Evolutionary conservation across 192 early-diverging fungal genomes (phyloP).

Genomic region (Coemansia reversa): DNA sequence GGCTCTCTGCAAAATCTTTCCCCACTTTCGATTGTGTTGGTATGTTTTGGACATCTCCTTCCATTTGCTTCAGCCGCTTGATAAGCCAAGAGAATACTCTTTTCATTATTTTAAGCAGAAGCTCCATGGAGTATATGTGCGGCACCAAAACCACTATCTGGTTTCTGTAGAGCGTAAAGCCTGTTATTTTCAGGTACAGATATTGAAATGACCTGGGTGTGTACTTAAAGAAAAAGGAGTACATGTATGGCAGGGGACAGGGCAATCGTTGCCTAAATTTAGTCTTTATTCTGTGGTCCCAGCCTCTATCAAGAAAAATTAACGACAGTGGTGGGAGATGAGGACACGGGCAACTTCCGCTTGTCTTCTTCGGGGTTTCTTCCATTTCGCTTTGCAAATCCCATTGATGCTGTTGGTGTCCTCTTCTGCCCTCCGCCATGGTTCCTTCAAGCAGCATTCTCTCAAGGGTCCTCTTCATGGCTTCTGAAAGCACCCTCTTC

Average conservation of each 20-base stretch:
- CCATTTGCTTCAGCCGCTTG: background rate
- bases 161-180: background rate
- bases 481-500: background rate
- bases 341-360: background rate
- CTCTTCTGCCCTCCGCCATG: background rate
- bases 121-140: background rate
- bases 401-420: background rate
- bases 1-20: background rate
- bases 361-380: background rate
- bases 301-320: slow-evolving; percentile 5
- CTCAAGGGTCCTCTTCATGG: background rate
- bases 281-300: slow-evolving; percentile 8
- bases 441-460: background rate
- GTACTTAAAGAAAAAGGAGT: background rate
- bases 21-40: background rate
- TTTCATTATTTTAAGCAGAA: no score
- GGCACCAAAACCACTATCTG: background rate
- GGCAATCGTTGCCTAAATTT: slow-evolving; percentile 33
- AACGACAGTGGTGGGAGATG: background rate
- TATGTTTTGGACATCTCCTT: background rate
- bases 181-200: background rate
- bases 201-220: background rate
- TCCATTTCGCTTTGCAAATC: slow-evolving; percentile 11
- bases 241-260: background rate
- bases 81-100: background rate